phyloP scores from a whole-genome alignment of 768 basidiomycete species.

The Xerocomellus chrysenteron region DNA sequence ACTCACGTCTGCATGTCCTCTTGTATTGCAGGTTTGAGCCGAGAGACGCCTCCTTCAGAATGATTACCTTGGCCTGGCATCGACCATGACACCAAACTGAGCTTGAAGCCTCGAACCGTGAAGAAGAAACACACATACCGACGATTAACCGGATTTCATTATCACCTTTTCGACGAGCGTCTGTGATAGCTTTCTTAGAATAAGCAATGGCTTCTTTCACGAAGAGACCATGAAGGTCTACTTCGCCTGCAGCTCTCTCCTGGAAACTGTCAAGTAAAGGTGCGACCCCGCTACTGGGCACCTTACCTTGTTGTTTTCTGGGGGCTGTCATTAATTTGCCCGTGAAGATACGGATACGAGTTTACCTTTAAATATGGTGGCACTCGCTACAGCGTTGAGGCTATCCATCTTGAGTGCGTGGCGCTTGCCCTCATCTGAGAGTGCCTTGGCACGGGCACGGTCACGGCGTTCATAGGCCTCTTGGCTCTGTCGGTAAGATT shows the following conservation, averaged over 20 bases:
- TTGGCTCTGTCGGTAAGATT: slow-evolving; percentile 63
- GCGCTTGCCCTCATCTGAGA: slow-evolving; percentile 75
- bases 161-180: slow-evolving; percentile 61
- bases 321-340: neutral
- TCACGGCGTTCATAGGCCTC: slow-evolving; percentile 72
- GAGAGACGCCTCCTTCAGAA: slow-evolving; percentile 70
- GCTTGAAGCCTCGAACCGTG: neutral
- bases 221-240: slow-evolving; percentile 91
- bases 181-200: slow-evolving; percentile 66
- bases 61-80: slow-evolving; percentile 82
- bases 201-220: slow-evolving; percentile 85
- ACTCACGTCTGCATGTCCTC: slow-evolving; percentile 72
- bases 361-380: slow-evolving; percentile 75
- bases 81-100: neutral
- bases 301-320: slow-evolving; percentile 74
- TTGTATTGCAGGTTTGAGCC: slow-evolving; percentile 89
- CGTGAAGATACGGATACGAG: slow-evolving; percentile 8
- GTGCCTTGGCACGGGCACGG: slow-evolving; percentile 73
- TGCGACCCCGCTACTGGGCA: neutral
- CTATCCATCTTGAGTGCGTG: slow-evolving; percentile 75
- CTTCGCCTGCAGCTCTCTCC: slow-evolving; percentile 64
- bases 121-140: slow-evolving; percentile 46
- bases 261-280: slow-evolving; percentile 23
- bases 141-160: slow-evolving; percentile 77
- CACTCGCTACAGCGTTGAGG: slow-evolving; percentile 75